A percentile compares a stretch with the other conserved stretches of the same genome.
These are phyloP conservation scores for Jatropha curcas DNA, from an alignment of 345 rosid genomes.

Conservation along the genomic window DNA sequence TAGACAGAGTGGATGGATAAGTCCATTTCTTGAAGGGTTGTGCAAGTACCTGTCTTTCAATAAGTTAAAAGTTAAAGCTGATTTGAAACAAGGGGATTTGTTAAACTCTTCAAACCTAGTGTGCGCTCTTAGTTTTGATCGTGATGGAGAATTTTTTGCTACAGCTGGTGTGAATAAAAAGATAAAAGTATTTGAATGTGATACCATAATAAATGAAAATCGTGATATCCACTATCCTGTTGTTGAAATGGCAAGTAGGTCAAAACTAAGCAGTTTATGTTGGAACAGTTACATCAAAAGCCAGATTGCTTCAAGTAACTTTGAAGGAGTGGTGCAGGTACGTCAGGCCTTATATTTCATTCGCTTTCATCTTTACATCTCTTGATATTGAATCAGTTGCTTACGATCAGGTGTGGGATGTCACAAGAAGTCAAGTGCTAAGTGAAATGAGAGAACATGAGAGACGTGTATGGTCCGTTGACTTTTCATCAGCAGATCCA, in stretches of 20 bases:
- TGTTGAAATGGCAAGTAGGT: conserved; percentile 78
- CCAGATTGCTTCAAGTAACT: conserved; percentile 96
- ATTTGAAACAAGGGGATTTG: conserved; percentile 90
- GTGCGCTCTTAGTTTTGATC: conserved; percentile 85
- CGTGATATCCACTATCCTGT: conserved; percentile 91
- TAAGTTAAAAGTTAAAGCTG: conserved; percentile 80
- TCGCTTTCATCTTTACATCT: conserved; percentile 3
- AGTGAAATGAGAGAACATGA: conserved; percentile 87
- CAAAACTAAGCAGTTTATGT: conserved; percentile 84
- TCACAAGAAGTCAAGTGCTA: conserved; percentile 75
- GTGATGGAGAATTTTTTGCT: conserved; percentile 88
- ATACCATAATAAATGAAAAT: conserved; percentile 57
- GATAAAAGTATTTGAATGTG: conserved; percentile 88
- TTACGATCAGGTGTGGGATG: conserved; percentile 81
- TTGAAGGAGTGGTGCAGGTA: conserved; percentile 97
- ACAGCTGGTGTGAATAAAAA: conserved; percentile 96
- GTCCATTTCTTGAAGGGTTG: conserved; percentile 91
- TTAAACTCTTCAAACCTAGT: conserved; percentile 85
- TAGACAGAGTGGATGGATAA: conserved; percentile 76
- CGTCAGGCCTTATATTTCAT: conserved; percentile 13
- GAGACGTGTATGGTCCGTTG: conserved; percentile 94
- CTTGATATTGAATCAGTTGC: conserved; percentile 12
- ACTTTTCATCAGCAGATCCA: conserved; percentile 87
- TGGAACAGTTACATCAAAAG: conserved; percentile 94
- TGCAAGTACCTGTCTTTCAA: conserved; percentile 88